phyloP scores from a whole-genome alignment of 2,329 filamentous ascomycete genomes.

The Diaporthe longicolla region DNA sequence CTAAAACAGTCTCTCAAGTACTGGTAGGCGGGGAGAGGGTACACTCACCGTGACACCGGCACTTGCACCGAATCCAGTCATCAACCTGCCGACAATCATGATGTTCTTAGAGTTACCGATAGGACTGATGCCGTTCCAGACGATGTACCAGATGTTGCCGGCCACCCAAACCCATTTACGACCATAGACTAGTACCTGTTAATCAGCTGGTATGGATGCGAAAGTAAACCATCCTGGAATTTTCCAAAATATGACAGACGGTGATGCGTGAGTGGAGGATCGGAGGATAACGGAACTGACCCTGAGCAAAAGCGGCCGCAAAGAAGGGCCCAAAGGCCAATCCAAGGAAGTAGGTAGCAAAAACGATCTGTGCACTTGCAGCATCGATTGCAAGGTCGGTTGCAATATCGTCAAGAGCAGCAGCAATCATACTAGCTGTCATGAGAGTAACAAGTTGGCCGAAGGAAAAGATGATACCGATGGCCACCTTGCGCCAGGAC shows the following conservation, averaged over 20 bases:
- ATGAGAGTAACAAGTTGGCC: slow-evolving; percentile 54
- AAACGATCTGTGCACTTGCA: slow-evolving; percentile 50
- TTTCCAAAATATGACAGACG: too few species aligned
- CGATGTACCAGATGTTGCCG: slow-evolving; percentile 52
- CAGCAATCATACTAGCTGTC: slow-evolving; percentile 55
- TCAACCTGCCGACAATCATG: slow-evolving; percentile 24
- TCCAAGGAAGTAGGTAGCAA: slow-evolving; percentile 55
- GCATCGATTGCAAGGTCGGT: slow-evolving; percentile 50
- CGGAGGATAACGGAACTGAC: too few species aligned
- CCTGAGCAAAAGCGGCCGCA: slow-evolving; percentile 52
- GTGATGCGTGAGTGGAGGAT: too few species aligned
- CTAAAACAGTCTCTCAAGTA: too few species aligned
- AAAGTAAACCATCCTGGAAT: too few species aligned
- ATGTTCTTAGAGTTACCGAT: slow-evolving; percentile 55
- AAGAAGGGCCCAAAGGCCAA: slow-evolving; percentile 53
- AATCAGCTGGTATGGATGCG: too few species aligned
- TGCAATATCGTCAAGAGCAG: slow-evolving; percentile 52
- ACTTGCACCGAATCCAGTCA: slow-evolving; percentile 23
- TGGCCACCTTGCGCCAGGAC: slow-evolving; percentile 42
- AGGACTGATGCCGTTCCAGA: slow-evolving; percentile 51
- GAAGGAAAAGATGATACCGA: slow-evolving; percentile 51
- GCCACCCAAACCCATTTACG: slow-evolving; percentile 53
- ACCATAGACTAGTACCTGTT: slow-evolving; percentile 47
- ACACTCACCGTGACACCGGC: slow-evolving; percentile 12
- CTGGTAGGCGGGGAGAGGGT: too few species aligned